phyloP scores from a whole-genome alignment of 2,329 filamentous ascomycete species.

The Aotearoamyces nothofagi region DNA sequence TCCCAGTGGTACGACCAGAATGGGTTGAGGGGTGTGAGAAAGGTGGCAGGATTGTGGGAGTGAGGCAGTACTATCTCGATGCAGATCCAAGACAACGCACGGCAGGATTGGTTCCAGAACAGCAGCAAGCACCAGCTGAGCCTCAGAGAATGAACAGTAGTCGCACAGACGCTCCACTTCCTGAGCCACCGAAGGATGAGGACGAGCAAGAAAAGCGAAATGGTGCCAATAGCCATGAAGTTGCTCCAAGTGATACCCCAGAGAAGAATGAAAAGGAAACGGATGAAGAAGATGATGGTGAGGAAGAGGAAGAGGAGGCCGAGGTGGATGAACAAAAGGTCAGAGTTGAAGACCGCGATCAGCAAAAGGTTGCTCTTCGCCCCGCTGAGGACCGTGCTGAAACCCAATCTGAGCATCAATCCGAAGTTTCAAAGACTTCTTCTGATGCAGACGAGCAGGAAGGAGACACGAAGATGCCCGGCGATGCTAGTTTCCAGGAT shows the following conservation, averaged over 20 bases:
- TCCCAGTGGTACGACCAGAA: conserved; percentile 89
- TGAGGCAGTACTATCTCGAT: conserved; percentile 91
- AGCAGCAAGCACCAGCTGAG: conserved; percentile 5
- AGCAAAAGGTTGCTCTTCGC: conserved; percentile 35
- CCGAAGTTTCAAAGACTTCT: conserved; percentile 20
- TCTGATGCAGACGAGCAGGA: conserved; percentile 3
- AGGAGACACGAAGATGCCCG: conserved; percentile 23
- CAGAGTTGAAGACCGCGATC: conserved; percentile 36
- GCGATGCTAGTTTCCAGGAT: conserved; percentile 41
- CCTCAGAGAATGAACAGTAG: neutral
- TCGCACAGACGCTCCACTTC: conserved; percentile 1
- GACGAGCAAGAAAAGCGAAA: conserved; percentile 9
- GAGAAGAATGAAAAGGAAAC: conserved; percentile 13
- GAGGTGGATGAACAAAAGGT: conserved; percentile 38
- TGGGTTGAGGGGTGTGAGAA: conserved; percentile 96
- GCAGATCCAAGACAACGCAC: conserved; percentile 38
- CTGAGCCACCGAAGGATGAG: conserved; percentile 10
- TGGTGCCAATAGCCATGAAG: conserved; percentile 10
- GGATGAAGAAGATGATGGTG: conserved; percentile 14
- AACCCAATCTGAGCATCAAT: conserved; percentile 10
- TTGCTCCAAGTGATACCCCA: conserved; percentile 16
- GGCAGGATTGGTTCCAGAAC: conserved; percentile 9
- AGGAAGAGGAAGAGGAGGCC: conserved; percentile 18
- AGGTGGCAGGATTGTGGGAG: conserved; percentile 82
- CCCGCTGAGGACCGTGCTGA: conserved; percentile 20